Evolutionary conservation across 2,329 filamentous ascomycete genomes (phyloP).

Genomic region (Ophioceras dolichostomum): DNA sequence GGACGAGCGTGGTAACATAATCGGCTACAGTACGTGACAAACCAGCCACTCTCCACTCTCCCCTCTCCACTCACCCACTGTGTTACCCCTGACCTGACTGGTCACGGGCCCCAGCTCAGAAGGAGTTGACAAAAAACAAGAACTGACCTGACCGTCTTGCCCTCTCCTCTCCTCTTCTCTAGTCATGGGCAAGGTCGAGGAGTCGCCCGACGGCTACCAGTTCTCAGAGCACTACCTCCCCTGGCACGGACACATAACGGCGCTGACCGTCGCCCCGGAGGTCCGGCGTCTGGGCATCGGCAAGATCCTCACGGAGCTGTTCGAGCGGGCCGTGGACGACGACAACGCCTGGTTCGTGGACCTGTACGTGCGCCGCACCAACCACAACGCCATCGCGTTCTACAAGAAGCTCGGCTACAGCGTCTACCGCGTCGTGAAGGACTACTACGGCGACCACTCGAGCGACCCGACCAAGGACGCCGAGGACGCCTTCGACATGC

Average conservation of each 20-base stretch:
- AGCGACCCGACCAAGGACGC: slow-evolving; percentile 46
- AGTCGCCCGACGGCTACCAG: slow-evolving; percentile 62
- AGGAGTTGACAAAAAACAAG: too few species aligned
- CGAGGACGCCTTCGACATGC: slow-evolving; percentile 95
- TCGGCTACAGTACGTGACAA: slow-evolving; percentile 69
- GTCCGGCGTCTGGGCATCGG: slow-evolving; percentile 81
- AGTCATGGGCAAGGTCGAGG: slow-evolving; percentile 97
- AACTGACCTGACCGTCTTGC: neutral
- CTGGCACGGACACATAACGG: slow-evolving; percentile 98
- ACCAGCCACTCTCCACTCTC: slow-evolving; percentile 1
- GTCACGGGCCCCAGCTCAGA: too few species aligned
- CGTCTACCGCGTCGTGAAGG: slow-evolving; percentile 76
- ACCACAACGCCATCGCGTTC: slow-evolving; percentile 74
- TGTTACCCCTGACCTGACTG: neutral
- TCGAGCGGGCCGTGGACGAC: slow-evolving; percentile 73
- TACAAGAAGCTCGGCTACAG: slow-evolving; percentile 89
- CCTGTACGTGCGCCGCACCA: slow-evolving; percentile 82
- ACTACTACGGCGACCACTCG: slow-evolving; percentile 85
- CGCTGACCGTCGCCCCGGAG: slow-evolving; percentile 79
- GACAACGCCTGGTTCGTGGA: slow-evolving; percentile 92
- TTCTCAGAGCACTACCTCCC: slow-evolving; percentile 86
- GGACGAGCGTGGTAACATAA: slow-evolving; percentile 73
- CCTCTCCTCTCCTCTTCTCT: slow-evolving; percentile 3
- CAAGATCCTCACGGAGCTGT: slow-evolving; percentile 64
- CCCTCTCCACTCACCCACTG: neutral